Percentiles rank a stretch among this genome's conserved stretches.
Conservation (phyloP, 441 rosid genomes). For the Mallotus japonicus region DNA sequence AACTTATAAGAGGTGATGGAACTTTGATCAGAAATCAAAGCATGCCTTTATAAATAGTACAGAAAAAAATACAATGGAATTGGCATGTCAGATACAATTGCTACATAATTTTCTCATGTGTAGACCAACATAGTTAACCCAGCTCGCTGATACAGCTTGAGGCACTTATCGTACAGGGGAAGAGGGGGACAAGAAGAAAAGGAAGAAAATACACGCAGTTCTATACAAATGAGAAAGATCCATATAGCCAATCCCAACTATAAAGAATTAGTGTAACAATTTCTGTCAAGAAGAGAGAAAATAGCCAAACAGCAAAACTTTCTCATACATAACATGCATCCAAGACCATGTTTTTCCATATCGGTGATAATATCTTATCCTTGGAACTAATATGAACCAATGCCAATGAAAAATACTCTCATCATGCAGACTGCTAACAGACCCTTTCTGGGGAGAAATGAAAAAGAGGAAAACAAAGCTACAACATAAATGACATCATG, state of each 20-base stretch:
- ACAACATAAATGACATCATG: not conserved
- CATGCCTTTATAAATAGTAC: too few relatives aligned
- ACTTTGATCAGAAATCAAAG: too few relatives aligned
- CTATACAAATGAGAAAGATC: not conserved
- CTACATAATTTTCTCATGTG: not conserved
- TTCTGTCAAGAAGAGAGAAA: not conserved
- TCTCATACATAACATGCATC: not conserved
- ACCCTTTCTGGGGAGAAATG: not conserved
- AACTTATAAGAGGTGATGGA: too few relatives aligned
- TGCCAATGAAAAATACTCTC: too few relatives aligned
- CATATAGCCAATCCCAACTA: not conserved
- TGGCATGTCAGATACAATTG: too few relatives aligned
- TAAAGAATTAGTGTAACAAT: not conserved
- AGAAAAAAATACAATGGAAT: too few relatives aligned
- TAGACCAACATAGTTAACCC: not conserved
- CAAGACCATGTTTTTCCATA: not conserved
- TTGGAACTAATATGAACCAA: not conserved
- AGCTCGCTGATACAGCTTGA: not conserved
- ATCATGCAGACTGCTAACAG: too few relatives aligned
- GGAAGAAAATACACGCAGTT: not conserved
- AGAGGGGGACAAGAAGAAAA: not conserved
- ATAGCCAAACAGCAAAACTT: not conserved
- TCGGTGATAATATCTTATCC: not conserved
- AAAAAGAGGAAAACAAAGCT: not conserved
- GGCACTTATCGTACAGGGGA: not conserved